Evolutionary conservation across 1,284 basidiomycete species (phyloP).

Genomic region (Volvariella surrecta): DNA sequence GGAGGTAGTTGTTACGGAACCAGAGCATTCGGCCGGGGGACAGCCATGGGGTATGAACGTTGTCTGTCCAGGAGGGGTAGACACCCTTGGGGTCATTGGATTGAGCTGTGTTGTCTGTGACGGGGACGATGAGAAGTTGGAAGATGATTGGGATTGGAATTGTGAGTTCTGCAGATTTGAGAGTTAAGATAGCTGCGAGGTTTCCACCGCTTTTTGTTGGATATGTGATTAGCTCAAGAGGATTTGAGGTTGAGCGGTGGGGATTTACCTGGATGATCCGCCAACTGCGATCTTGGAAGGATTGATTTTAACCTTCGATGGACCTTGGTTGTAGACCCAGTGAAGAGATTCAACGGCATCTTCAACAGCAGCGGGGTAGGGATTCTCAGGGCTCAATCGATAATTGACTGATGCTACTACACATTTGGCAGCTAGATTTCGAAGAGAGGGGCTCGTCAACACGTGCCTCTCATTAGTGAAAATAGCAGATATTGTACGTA

Average conservation of each 20-base stretch:
- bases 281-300: slow-evolving; percentile 35
- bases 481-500: slow-evolving; percentile 18
- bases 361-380: slow-evolving; percentile 67
- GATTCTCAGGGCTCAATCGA: slow-evolving; percentile 66
- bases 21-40: slow-evolving; percentile 60
- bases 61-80: slow-evolving; percentile 48
- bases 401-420: slow-evolving; percentile 64
- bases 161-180: slow-evolving; percentile 44
- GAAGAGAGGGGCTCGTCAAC: not conserved
- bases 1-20: slow-evolving; percentile 63
- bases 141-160: slow-evolving; percentile 51
- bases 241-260: slow-evolving; percentile 1
- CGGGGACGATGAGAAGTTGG: slow-evolving; percentile 62
- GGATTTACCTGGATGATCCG: slow-evolving; percentile 56
- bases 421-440: slow-evolving; percentile 36
- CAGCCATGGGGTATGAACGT: slow-evolving; percentile 51
- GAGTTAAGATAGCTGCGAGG: slow-evolving; percentile 56
- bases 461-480: too few relatives aligned
- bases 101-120: slow-evolving; percentile 58
- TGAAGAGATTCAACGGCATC: slow-evolving; percentile 61
- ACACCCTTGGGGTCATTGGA: slow-evolving; percentile 5
- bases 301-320: slow-evolving; percentile 21
- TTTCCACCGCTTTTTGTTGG: slow-evolving; percentile 52
- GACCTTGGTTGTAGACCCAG: slow-evolving; percentile 46
- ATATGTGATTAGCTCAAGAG: not conserved